phyloP scores from a whole-genome alignment of 2,329 filamentous ascomycete genomes.

The Hymenoscyphus infarciens region DNA sequence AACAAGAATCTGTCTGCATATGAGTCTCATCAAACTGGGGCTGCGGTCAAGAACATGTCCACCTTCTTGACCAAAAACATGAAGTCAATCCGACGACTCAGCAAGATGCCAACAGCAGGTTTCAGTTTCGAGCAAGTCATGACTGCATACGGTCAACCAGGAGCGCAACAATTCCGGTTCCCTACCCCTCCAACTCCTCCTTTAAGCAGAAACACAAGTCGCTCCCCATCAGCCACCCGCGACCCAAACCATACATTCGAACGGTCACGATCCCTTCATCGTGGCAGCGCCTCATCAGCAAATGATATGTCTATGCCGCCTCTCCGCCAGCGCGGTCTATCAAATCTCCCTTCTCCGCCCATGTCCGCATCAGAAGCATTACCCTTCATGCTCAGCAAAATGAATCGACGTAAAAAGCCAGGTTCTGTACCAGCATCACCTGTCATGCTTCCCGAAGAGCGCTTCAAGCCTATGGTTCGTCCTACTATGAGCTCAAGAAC shows the following conservation, averaged over 20 bases:
- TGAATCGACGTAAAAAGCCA: slow-evolving; percentile 19
- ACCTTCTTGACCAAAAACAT: slow-evolving; percentile 43
- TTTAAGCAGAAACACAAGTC: slow-evolving; percentile 6
- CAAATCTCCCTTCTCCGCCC: neutral
- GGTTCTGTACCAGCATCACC: slow-evolving; percentile 7
- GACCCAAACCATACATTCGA: neutral
- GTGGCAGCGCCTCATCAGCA: neutral
- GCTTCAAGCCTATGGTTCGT: neutral
- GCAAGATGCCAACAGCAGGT: slow-evolving; percentile 36
- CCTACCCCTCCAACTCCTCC: slow-evolving; percentile 13
- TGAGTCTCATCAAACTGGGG: slow-evolving; percentile 39
- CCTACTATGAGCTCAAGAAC: neutral
- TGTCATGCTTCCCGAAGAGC: slow-evolving; percentile 6
- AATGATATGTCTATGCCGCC: slow-evolving; percentile 4
- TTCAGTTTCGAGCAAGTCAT: slow-evolving; percentile 23
- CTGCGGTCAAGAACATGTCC: slow-evolving; percentile 44
- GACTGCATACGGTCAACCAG: slow-evolving; percentile 18
- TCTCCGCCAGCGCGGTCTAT: neutral
- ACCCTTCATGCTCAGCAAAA: slow-evolving; percentile 20
- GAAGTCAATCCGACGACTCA: slow-evolving; percentile 42
- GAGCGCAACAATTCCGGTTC: neutral
- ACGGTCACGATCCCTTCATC: neutral
- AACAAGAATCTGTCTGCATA: slow-evolving; percentile 26
- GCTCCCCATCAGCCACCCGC: neutral
- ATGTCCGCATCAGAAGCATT: slow-evolving; percentile 10